phyloP scores from a whole-genome alignment of 2,329 filamentous ascomycete species.

The Xylaria sp. region DNA sequence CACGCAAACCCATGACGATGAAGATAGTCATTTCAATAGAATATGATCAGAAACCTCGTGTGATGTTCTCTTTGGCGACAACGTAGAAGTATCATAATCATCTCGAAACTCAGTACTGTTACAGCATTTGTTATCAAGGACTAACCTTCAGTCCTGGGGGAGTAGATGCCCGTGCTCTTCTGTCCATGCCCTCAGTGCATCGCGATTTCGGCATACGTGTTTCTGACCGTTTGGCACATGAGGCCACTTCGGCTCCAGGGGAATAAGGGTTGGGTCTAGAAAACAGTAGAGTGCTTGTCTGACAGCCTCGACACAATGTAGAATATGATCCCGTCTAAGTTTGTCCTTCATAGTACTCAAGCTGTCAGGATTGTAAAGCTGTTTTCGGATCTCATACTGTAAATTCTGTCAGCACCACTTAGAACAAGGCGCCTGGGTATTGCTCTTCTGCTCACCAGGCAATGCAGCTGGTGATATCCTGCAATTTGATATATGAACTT shows the following conservation, averaged over 20 bases:
- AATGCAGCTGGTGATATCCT: conserved; percentile 13
- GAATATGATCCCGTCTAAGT: not conserved
- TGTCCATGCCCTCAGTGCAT: conserved; percentile 10
- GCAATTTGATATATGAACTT: conserved; percentile 1
- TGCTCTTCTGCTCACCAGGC: not conserved
- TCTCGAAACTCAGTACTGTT: not conserved
- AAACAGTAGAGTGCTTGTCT: conserved; percentile 12
- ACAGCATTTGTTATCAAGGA: not conserved
- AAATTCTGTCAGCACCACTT: not conserved
- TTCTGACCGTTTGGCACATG: conserved; percentile 13
- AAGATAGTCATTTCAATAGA: no score
- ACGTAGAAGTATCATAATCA: no score
- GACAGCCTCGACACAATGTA: conserved; percentile 8
- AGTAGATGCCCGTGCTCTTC: conserved; percentile 1
- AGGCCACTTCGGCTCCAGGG: conserved; percentile 3
- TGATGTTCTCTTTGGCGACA: no score
- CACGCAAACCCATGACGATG: no score
- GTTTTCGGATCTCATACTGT: conserved; percentile 6
- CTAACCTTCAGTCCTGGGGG: not conserved
- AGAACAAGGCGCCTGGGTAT: not conserved
- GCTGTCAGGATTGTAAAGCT: not conserved
- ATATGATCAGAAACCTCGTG: no score
- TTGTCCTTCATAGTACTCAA: not conserved
- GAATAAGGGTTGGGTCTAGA: conserved; percentile 9
- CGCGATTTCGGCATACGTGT: conserved; percentile 11